Base-by-base conservation (phyloP, 805 yeast genomes). In the Ogataea angusta region DNA sequence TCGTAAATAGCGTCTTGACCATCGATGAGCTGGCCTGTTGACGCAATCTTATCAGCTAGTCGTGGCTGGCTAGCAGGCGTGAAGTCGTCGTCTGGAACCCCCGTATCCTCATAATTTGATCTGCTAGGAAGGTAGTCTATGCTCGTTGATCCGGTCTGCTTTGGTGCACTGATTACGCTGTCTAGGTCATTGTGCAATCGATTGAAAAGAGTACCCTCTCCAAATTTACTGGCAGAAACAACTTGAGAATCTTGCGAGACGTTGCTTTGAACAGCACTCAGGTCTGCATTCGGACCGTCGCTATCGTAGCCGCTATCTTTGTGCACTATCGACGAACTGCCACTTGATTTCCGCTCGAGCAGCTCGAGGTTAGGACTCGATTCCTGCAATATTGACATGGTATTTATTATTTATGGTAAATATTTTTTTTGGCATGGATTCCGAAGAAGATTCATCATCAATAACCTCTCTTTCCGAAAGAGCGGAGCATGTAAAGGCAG, bases 1-100 rank as follows among this genome's bases (percentile, higher is more conserved):
- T 85, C 95, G 36, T 89, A 80, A 51, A 87, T 95, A 6, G 91
- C 81, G 61, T 86, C 95, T 63, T 81, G 89, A 45, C 76, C 67
- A 39, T 85, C 80, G 15, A 77, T 80, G 34, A 70, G 68, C 6
- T 88, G 86, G 36, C 68, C 63, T 0, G 79, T 75, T 4, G 76
- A 65, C 8, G 80, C 75, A 3, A 79, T 60, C 46, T 68, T 68
- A 54, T 81, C 86, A 13, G 61, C 46, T 3, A 67, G 54, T 25
- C 64, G 59, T 5, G 56, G 50, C 21, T 44, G 59, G 48, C 34
- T 57, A 38, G 34, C 43, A 30, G 47, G 49, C n/a, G 30, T 36
- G 16, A 34, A 22, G 8, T 43, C 51, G 13, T 44, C 51, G 13
- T 44, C 46, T 10, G 34, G 19, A 2, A 14, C 26, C 4, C 30